Conservation (phyloP, 305 asterid species). For the Fraxinus greggii region DNA sequence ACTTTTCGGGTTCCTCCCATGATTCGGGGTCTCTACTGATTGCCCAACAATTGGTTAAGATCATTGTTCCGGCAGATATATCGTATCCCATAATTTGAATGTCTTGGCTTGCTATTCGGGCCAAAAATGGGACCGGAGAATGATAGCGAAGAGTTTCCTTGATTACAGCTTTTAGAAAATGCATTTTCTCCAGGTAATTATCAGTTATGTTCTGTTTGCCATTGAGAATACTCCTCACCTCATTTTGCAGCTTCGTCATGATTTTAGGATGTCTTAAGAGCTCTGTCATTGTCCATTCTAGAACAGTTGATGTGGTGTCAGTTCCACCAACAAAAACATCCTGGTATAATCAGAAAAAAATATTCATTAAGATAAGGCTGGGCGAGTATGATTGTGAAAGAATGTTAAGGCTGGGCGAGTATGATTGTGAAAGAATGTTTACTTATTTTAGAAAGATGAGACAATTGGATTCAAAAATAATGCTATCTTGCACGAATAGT, state of each 20-base stretch:
- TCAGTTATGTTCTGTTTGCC: constrained; percentile 12
- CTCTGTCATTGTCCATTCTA: constrained; percentile 30
- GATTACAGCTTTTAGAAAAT: constrained; percentile 23
- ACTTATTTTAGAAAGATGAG: too few species aligned
- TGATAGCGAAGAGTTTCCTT: constrained; percentile 21
- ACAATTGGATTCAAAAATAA: too few species aligned
- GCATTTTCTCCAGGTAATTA: constrained; percentile 27
- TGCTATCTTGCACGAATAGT: too few species aligned
- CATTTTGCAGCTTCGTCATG: constrained; percentile 28
- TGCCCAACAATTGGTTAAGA: constrained; percentile 28
- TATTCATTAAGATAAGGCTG: not conserved
- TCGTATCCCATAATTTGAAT: constrained; percentile 30
- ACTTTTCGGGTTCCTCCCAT: constrained; percentile 32
- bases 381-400: not conserved
- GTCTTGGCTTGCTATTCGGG: constrained; percentile 28
- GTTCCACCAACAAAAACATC: constrained; percentile 35
- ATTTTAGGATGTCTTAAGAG: constrained; percentile 24
- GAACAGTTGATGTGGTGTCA: constrained; percentile 24
- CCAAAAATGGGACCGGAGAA: constrained; percentile 38
- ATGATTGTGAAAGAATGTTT: too few species aligned
- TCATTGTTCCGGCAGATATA: constrained; percentile 31
- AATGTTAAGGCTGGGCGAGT: too few species aligned
- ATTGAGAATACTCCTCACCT: constrained; percentile 11
- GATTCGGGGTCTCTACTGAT: constrained; percentile 27
- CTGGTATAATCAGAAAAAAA: not conserved